Percentiles rank a stretch among this genome's conserved stretches.
These are phyloP conservation scores for Colletotrichum incanum DNA, from an alignment of 2,329 filamentous ascomycete genomes.

Conservation along the genomic window DNA sequence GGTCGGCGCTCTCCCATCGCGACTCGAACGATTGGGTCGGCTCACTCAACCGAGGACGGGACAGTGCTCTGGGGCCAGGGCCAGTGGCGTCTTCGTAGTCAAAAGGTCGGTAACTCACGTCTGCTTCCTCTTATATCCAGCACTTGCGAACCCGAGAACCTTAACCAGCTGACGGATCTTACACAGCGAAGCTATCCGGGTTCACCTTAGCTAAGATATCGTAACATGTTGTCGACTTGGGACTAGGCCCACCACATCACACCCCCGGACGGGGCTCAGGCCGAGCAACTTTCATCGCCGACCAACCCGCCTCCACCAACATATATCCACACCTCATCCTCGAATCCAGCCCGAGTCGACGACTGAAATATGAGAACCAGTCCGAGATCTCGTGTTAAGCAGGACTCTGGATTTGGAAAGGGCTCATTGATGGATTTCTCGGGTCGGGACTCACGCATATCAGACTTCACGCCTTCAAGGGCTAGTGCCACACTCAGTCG, in stretches of 20 bases:
- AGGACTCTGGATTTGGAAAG: constrained; percentile 46
- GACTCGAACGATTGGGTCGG: constrained; percentile 26
- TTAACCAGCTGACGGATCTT: constrained; percentile 27
- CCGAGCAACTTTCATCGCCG: constrained; percentile 38
- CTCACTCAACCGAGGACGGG: constrained; percentile 30
- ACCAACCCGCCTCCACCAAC: constrained; percentile 23
- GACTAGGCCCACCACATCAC: constrained; percentile 24
- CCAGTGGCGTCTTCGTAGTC: constrained; percentile 37
- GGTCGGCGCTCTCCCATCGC: background rate
- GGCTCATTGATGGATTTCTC: constrained; percentile 44
- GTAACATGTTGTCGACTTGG: constrained; percentile 38
- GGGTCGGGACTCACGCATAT: constrained; percentile 48
- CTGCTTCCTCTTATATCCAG: constrained; percentile 33
- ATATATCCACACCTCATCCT: constrained; percentile 34
- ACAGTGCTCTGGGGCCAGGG: constrained; percentile 31
- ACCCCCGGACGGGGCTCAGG: constrained; percentile 31
- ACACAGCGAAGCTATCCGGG: constrained; percentile 25
- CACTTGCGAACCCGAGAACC: constrained; percentile 16
- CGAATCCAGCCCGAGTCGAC: constrained; percentile 31
- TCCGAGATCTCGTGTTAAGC: constrained; percentile 42
- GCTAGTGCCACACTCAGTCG: constrained; percentile 48
- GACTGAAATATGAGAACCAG: constrained; percentile 43
- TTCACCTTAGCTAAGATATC: constrained; percentile 27
- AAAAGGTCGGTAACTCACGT: constrained; percentile 35
- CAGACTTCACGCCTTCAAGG: constrained; percentile 43